Conservation (phyloP, 495 filamentous ascomycete species). For the Tuber borchii region DNA sequence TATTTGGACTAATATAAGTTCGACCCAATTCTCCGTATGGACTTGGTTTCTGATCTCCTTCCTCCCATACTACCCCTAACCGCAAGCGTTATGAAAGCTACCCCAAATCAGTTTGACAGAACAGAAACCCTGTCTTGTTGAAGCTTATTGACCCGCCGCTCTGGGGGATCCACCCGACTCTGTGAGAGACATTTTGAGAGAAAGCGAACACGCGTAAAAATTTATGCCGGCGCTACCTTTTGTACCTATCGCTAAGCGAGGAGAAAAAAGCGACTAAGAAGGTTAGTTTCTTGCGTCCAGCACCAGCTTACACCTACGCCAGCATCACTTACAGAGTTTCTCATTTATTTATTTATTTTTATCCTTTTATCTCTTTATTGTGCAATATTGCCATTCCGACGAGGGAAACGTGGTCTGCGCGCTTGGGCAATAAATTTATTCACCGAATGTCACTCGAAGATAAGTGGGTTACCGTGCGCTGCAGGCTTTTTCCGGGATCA, state of each 20-base stretch:
- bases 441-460: slow-evolving; percentile 2
- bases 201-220: not conserved
- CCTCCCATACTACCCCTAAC: not conserved
- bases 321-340: not conserved
- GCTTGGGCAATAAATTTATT: not conserved
- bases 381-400: not conserved
- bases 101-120: not conserved
- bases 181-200: not conserved
- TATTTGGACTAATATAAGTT: not conserved
- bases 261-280: not conserved
- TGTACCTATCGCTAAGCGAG: not conserved
- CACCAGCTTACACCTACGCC: not conserved
- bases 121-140: not conserved
- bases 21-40: not conserved
- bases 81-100: not conserved
- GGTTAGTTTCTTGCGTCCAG: not conserved
- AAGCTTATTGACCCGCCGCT: not conserved
- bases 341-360: not conserved
- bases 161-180: not conserved
- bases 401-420: not conserved
- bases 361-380: not conserved
- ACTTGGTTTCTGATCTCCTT: not conserved
- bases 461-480: not conserved
- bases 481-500: not conserved
- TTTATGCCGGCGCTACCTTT: not conserved